Percentiles rank a stretch among this genome's conserved stretches.
phyloP scores from a whole-genome alignment of 2,329 filamentous ascomycete genomes.

The Exophiala alcalophila region DNA sequence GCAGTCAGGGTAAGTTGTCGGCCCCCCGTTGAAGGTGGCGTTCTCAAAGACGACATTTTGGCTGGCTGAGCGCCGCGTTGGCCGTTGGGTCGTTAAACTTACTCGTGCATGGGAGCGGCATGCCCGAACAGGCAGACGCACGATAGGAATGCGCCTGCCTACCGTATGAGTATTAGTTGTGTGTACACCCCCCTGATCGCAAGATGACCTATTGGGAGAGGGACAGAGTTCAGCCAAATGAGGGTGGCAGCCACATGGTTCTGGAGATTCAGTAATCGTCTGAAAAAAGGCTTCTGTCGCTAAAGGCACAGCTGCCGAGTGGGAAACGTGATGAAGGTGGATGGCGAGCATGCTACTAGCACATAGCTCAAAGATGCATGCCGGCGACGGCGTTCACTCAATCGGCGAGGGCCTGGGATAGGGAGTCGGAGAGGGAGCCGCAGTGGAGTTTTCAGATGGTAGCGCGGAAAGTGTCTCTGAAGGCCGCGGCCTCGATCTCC shows the following conservation, averaged over 20 bases:
- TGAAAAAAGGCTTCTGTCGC: slow-evolving; percentile 6
- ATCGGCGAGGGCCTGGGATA: too few relatives aligned
- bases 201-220: neutral
- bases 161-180: slow-evolving; percentile 2
- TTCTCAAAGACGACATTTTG: too few relatives aligned
- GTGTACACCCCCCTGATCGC: neutral
- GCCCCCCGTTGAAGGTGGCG: too few relatives aligned
- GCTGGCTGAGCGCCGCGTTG: too few relatives aligned
- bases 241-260: slow-evolving; percentile 29
- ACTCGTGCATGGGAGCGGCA: neutral
- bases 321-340: slow-evolving; percentile 1
- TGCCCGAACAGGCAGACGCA: slow-evolving; percentile 12
- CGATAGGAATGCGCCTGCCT: slow-evolving; percentile 1
- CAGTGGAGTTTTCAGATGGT: too few relatives aligned
- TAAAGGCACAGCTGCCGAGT: slow-evolving; percentile 11
- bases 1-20: too few relatives aligned
- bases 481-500: too few relatives aligned
- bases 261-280: slow-evolving; percentile 30
- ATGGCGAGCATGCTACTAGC: slow-evolving; percentile 10
- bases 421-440: too few relatives aligned
- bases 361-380: slow-evolving; percentile 8
- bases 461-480: too few relatives aligned
- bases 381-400: too few relatives aligned
- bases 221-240: slow-evolving; percentile 11
- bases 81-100: too few relatives aligned